phyloP scores from a whole-genome alignment of 345 rosid genomes.

The Raphanus sativus region DNA sequence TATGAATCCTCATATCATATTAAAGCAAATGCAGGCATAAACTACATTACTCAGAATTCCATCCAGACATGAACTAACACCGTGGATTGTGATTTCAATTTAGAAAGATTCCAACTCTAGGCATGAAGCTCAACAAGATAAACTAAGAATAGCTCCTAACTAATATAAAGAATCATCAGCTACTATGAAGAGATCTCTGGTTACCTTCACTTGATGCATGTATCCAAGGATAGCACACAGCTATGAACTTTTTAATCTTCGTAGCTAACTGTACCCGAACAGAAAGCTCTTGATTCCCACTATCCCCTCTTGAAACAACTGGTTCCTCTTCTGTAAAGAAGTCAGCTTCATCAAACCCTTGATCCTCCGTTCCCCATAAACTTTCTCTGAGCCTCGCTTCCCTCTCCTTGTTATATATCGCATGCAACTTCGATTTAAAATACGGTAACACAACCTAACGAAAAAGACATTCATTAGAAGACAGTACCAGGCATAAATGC shows the following conservation, averaged over 20 bases:
- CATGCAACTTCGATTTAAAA: slow-evolving; percentile 85
- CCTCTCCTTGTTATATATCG: slow-evolving; percentile 90
- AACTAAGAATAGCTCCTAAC: slow-evolving; percentile 3
- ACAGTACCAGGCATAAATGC: neutral
- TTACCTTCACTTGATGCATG: slow-evolving; percentile 95
- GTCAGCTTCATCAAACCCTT: slow-evolving; percentile 57
- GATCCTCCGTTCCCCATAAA: slow-evolving; percentile 89
- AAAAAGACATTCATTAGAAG: slow-evolving; percentile 13
- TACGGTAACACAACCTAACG: slow-evolving; percentile 93
- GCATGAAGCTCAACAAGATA: slow-evolving; percentile 5
- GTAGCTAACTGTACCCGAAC: slow-evolving; percentile 54
- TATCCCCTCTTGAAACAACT: slow-evolving; percentile 46
- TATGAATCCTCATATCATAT: slow-evolving; percentile 4
- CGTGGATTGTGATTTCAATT: neutral
- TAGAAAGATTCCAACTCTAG: neutral
- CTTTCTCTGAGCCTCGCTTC: slow-evolving; percentile 94
- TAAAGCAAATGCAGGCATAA: neutral
- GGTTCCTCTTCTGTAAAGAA: slow-evolving; percentile 50
- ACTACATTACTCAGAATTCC: neutral
- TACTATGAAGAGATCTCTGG: neutral
- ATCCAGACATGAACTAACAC: neutral
- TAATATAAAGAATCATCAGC: neutral
- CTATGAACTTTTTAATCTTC: slow-evolving; percentile 71
- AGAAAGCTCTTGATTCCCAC: slow-evolving; percentile 51
- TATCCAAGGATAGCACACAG: slow-evolving; percentile 85